phyloP scores from a whole-genome alignment of 1,139 yeast genomes.

The Suhomyces bribrorum region DNA sequence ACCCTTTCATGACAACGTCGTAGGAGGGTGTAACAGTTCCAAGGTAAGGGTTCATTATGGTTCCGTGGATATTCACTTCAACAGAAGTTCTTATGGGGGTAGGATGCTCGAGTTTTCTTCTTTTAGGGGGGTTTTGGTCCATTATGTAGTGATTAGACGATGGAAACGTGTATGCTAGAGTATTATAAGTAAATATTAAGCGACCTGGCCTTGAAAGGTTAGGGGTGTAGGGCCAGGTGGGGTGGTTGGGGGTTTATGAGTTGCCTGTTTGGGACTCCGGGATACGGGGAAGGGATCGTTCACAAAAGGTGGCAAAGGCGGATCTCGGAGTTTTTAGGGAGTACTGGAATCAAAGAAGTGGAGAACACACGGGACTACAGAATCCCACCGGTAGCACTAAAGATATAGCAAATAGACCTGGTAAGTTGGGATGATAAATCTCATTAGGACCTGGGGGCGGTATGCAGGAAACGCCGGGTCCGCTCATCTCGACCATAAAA shows the following conservation, averaged over 20 bases:
- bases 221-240: too few species aligned
- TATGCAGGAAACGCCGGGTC: background rate
- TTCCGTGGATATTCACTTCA: conserved; percentile 9
- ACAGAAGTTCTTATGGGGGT: conserved; percentile 5
- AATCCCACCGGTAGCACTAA: too few species aligned
- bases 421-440: too few species aligned
- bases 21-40: conserved; percentile 15
- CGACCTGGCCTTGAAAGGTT: too few species aligned
- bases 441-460: background rate
- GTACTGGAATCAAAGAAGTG: background rate
- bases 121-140: conserved; percentile 7
- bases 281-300: too few species aligned
- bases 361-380: too few species aligned
- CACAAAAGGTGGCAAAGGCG: background rate
- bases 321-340: background rate
- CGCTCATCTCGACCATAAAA: background rate
- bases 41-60: conserved; percentile 11
- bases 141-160: background rate
- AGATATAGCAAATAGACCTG: too few species aligned
- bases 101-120: conserved; percentile 15
- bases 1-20: conserved; percentile 1
- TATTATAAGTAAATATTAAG: too few species aligned
- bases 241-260: background rate
- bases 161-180: background rate
- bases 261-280: background rate